These are phyloP conservation scores for Pseudoperonospora humuli DNA, from an alignment of 352 stramenopile genomes.

Conservation along the genomic window DNA sequence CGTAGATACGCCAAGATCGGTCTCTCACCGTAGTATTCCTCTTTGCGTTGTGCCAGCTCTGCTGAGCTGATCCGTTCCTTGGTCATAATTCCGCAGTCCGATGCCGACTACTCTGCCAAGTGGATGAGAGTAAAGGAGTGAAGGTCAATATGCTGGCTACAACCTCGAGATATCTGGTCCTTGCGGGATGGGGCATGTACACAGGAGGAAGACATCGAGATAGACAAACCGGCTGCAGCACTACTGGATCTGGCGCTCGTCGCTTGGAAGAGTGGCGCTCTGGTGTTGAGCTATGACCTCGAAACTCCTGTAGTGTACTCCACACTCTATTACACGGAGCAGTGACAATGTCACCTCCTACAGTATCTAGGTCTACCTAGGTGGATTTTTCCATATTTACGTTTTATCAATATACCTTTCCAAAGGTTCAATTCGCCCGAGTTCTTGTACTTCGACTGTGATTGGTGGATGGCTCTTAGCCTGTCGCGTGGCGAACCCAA, in stretches of 20 bases:
- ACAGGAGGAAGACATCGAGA: not conserved
- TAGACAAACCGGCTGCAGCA: slow-evolving; percentile 2
- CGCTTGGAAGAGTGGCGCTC: slow-evolving; percentile 10
- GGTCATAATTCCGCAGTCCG: slow-evolving; percentile 15
- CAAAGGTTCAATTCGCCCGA: too few species aligned
- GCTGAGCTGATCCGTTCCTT: slow-evolving; percentile 33
- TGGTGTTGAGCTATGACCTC: slow-evolving; percentile 3
- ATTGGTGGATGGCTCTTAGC: too few species aligned
- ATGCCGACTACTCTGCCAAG: slow-evolving; percentile 6
- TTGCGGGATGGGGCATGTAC: not conserved
- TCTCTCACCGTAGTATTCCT: slow-evolving; percentile 46
- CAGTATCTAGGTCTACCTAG: too few species aligned
- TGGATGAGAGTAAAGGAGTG: not conserved
- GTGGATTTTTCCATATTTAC: too few species aligned
- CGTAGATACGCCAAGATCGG: not conserved
- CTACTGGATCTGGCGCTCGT: slow-evolving; percentile 8
- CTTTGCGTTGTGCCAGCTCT: slow-evolving; percentile 36
- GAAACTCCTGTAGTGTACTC: slow-evolving; percentile 8
- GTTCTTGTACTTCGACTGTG: too few species aligned
- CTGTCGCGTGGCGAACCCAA: too few species aligned
- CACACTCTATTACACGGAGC: not conserved
- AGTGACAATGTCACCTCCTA: too few species aligned
- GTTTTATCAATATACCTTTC: too few species aligned
- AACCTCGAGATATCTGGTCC: not conserved
- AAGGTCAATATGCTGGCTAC: slow-evolving; percentile 2